Percentiles rank a stretch among this genome's conserved stretches.
phyloP scores from a whole-genome alignment of 2,329 filamentous ascomycete genomes.

The Podosphaera xanthii region DNA sequence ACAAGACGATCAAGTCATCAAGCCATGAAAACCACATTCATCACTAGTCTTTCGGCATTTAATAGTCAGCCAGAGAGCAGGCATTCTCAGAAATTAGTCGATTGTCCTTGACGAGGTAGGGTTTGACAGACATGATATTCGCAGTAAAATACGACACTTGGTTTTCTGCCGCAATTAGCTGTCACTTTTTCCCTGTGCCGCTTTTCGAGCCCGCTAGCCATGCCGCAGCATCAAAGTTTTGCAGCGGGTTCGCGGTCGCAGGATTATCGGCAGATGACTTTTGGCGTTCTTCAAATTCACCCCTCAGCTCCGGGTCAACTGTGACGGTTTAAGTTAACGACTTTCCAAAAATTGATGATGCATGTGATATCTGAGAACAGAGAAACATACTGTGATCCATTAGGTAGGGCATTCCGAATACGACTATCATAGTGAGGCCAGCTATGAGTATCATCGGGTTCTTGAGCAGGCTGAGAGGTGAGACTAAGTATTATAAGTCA shows the following conservation, averaged over 20 bases:
- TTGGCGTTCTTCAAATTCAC: slow-evolving; percentile 80
- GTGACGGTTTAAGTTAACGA: not conserved
- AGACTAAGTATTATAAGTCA: slow-evolving; percentile 28
- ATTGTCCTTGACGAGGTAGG: no score
- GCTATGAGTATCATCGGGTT: slow-evolving; percentile 95
- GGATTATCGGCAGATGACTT: slow-evolving; percentile 45
- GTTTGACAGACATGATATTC: no score
- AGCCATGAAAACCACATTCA: no score
- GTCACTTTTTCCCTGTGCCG: slow-evolving; percentile 9
- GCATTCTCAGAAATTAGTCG: no score
- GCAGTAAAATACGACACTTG: no score
- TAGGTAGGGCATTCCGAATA: slow-evolving; percentile 83
- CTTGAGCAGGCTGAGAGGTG: slow-evolving; percentile 61
- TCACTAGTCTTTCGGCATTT: no score
- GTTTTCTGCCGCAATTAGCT: no score
- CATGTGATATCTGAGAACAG: not conserved
- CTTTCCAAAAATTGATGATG: not conserved
- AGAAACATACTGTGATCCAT: slow-evolving; percentile 70
- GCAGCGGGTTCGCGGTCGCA: slow-evolving; percentile 24
- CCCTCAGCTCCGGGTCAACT: slow-evolving; percentile 95
- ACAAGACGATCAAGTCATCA: no score
- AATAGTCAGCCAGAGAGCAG: no score
- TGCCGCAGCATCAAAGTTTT: slow-evolving; percentile 43
- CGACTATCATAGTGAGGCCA: slow-evolving; percentile 56
- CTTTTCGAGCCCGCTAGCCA: slow-evolving; percentile 35